Base-by-base conservation (phyloP, 148 eudicot species). In the Linanthus parryae region DNA sequence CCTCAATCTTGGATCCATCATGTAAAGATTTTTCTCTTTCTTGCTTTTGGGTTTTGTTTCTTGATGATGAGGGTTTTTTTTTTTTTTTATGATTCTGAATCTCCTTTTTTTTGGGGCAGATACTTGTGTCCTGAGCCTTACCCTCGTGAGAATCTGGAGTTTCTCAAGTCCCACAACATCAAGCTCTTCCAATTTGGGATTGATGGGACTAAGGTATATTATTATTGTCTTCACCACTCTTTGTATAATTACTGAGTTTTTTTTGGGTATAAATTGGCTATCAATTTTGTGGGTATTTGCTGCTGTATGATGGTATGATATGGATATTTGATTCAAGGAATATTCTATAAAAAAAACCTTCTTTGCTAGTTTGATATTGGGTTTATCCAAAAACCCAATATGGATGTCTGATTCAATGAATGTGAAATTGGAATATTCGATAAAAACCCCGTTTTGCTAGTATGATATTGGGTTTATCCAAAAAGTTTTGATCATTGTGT, bases 191-290 rank as follows among this genome's bases (percentile, higher is more conserved):
- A 85, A 57, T 81, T 85, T 56, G 94, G 94, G 57, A 85, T 85
- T 65, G 88, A 85, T 70, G 94, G 94, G n/a, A 85, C 84, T 17
- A 85, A 85, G 94, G 94, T 85, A 69, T 0, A 51, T n/a, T 33
- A 30, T 26, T 23, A 17, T 45, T 45, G 0, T 22, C 5, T 22
- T 45, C 10, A 11, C n/a, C n/a, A 2, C 17, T 14, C 15, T 9
- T 47, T 47, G 19, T 27, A 22, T 5, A 13, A 4, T 18, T 39
- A 13, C 16, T 24, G 29, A 1, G 10, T 11, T 45, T 23, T 22
- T 22, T 9, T 45, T 45, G 7, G 10, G 25, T 26, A 13, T 47
- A 4, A 8, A 25, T 5, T 19, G 23, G 18, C 2, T n/a, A 7
- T 11, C 0, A n/a, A 47, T 2, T 47, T 7, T 48, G 4, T n/a